These are phyloP conservation scores for Phylloboletellus chloephorus DNA, from an alignment of 1,284 basidiomycete genomes.

Conservation along the genomic window DNA sequence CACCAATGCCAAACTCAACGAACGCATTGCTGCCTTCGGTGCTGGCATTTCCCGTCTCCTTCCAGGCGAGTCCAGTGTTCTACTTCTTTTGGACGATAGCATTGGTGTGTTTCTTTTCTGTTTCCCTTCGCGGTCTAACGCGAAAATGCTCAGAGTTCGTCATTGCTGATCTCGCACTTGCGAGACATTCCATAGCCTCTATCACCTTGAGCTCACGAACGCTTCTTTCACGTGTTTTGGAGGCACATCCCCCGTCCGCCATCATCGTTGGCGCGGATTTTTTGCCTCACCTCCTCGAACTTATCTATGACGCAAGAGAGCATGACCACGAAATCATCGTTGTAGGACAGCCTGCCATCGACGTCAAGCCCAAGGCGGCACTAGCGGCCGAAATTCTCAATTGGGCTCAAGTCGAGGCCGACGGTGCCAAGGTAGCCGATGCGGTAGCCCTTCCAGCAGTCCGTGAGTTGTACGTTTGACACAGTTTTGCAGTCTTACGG, in stretches of 20 bases:
- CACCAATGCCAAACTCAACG: constrained; percentile 60
- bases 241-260: constrained; percentile 58
- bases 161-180: constrained; percentile 69
- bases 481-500: background rate
- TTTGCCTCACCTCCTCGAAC: constrained; percentile 58
- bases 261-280: constrained; percentile 64
- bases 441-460: constrained; percentile 10
- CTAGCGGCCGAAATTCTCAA: constrained; percentile 49
- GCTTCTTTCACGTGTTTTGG: constrained; percentile 56
- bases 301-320: constrained; percentile 56
- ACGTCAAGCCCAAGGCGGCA: constrained; percentile 39
- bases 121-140: constrained; percentile 3
- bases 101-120: constrained; percentile 45
- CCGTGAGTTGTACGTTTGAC: constrained; percentile 18
- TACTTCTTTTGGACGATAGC: constrained; percentile 69
- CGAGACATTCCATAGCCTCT: constrained; percentile 64
- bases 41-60: constrained; percentile 62
- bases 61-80: constrained; percentile 58
- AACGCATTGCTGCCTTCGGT: constrained; percentile 61
- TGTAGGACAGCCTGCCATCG: constrained; percentile 50
- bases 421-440: constrained; percentile 42
- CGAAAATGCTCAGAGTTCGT: constrained; percentile 56
- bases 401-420: constrained; percentile 61
- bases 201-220: constrained; percentile 57
- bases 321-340: constrained; percentile 58